Evolutionary conservation across 164 flowering plant genomes (phyloP), one percentile per base, ranked within the genome.

Genomic region (Malania oleifera): DNA sequence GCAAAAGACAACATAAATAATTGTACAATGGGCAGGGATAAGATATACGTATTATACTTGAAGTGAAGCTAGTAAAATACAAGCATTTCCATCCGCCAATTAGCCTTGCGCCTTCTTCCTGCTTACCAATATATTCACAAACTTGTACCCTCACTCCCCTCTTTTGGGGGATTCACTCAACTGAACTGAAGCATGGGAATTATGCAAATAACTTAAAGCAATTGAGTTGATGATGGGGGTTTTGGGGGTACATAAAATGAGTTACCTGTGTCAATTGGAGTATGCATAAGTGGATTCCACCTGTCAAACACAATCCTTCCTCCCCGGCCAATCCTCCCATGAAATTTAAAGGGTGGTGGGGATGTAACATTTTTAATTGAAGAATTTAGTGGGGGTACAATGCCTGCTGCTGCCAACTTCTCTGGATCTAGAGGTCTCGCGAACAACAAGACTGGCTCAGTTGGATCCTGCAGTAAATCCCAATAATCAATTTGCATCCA

Each of bases 241-340:
- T 75, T 66, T 24, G 85, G 80, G 35, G 77, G 75, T 25, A 71
- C 59, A 58, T 74, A 80, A 5, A 67, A 62, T 20, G 89, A 67
- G 56, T 75, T 82, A 19, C 80, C 83, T 51, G 70, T 72, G 44
- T 82, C 72, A 11, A 80, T 66, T 13, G 80, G 80, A 34, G 81
- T 73, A 29, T 74, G 80, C 68, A 69, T 27, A 20, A 85, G 80
- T 19, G 97, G 91, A 64, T 95, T 89, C 85, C 93, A 91, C 69
- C 99, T 68, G 56, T 95, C 99, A 62, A 91, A 95, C 54, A 95
- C 63, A 24, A 91, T 82, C 24, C 99, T 75, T 1, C 99, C 97
- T 9, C 99, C 99, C 45, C 99, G 79, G 6, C 99, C 97, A 26
- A 91, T 85, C 72, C 99, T 79, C 62, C 96, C 97, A 24, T 66